Conservation (phyloP, 306 rosid species). For the Fragaria nilgerrensis region DNA sequence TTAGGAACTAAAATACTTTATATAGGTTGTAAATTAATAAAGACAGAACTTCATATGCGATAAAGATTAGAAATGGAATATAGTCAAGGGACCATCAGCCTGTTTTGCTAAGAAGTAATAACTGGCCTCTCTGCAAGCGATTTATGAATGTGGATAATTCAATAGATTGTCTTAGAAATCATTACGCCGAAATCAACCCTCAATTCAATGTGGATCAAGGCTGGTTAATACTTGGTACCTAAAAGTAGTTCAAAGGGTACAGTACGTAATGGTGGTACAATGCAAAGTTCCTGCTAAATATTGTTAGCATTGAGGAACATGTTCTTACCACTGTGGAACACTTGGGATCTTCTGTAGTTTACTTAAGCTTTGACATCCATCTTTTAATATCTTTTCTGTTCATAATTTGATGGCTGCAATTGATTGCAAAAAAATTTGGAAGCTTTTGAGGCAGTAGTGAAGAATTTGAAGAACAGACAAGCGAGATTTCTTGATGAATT, state of each 20-base stretch:
- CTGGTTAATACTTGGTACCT: not conserved
- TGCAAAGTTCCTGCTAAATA: too few species aligned
- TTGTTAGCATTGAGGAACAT: not conserved
- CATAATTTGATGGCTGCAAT: not conserved
- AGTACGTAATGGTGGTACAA: too few species aligned
- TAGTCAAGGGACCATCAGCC: too few species aligned
- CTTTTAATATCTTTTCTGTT: not conserved
- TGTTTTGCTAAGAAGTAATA: not conserved
- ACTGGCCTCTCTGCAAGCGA: not conserved
- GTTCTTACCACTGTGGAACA: not conserved
- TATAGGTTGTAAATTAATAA: not conserved
- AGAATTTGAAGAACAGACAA: not conserved
- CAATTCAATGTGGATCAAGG: too few species aligned
- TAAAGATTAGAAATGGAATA: not conserved
- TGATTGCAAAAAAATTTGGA: not conserved
- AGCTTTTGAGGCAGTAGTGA: not conserved
- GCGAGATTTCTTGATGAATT: not conserved
- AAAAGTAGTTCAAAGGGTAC: not conserved
- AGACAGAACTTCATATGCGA: not conserved
- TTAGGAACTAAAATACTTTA: not conserved
- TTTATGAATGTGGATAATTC: not conserved
- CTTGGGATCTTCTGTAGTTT: not conserved
- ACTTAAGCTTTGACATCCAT: not conserved
- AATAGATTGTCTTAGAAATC: too few species aligned
- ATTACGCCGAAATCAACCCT: not conserved